Evolutionary conservation across 2,329 filamentous ascomycete genomes (phyloP), one percentile per base, ranked within the genome.

Genomic region (Penicillium sp.): DNA sequence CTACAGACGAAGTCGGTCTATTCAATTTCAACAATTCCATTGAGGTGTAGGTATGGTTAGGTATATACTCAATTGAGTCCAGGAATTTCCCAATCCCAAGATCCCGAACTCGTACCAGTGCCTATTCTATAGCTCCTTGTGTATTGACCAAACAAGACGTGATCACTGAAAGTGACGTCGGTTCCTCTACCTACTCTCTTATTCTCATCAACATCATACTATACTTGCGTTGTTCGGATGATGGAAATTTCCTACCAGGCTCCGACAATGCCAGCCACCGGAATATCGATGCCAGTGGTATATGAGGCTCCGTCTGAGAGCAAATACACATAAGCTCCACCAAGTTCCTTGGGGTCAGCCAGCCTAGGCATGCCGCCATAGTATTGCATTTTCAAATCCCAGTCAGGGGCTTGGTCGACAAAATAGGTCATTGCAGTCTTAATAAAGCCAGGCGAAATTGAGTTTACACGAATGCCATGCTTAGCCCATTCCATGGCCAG

Each of bases 311-410:
- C 61, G 50, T 84, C 80, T 49, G 73, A 78, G n/a, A 84, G 62
- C 49, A 84, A 62, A 55, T 83, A 84, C 3, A 83, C 79, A 57
- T 83, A 84, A 1, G 81, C 81, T 9, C 81, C 80, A 1, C 80
- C 79, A 2, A 84, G 67, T 65, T 84, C 80, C 55, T 80, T 74
- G 0, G 78, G 76, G 40, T 79, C 73, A 0, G 80, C 81, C 26
- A 84, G 57, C 20, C 80, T 68, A 7, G 80, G 80, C 73, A 84
- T 83, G 2, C 80, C 80, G 2, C 80, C 79, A 58, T 83, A 83
- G 60, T 84, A 82, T 66, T 81, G 78, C 70, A 84, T 75, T 68
- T 84, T 79, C 54, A 74, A 68, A 49, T 80, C 77, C 81, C 80
- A 84, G 61, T 83, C 81, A 0, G 79, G 76, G 10, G 74, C 70